These are phyloP conservation scores for Hyaloscypha finlandica DNA, from an alignment of 495 filamentous ascomycete genomes.

Conservation along the genomic window DNA sequence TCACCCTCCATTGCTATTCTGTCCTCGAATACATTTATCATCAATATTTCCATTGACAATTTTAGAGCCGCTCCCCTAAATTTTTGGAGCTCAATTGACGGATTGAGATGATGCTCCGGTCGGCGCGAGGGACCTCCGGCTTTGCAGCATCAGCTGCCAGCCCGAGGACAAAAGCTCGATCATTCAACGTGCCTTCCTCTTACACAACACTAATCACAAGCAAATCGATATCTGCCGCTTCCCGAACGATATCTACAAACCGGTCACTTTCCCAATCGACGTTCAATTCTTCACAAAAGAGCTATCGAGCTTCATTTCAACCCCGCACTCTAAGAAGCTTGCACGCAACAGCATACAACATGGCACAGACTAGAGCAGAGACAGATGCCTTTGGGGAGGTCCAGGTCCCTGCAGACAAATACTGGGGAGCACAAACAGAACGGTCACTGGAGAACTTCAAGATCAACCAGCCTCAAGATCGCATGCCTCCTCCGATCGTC, in stretches of 20 bases:
- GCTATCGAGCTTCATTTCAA: slow-evolving; percentile 18
- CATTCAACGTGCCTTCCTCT: slow-evolving; percentile 1
- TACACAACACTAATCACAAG: slow-evolving; percentile 9
- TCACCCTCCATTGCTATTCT: neutral
- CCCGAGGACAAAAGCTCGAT: slow-evolving; percentile 26
- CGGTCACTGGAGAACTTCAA: slow-evolving; percentile 95
- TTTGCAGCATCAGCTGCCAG: slow-evolving; percentile 28
- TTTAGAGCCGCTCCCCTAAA: neutral
- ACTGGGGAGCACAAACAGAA: slow-evolving; percentile 99
- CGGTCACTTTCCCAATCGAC: neutral
- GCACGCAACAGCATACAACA: slow-evolving; percentile 50
- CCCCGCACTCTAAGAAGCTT: slow-evolving; percentile 42
- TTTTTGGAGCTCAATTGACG: neutral
- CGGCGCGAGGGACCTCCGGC: slow-evolving; percentile 25
- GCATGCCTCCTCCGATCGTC: slow-evolving; percentile 92
- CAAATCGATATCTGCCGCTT: neutral
- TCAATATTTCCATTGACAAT: neutral
- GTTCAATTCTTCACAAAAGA: slow-evolving; percentile 9
- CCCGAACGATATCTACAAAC: slow-evolving; percentile 18
- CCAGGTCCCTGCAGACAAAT: slow-evolving; percentile 88
- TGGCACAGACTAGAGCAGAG: slow-evolving; percentile 72
- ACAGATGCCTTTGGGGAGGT: slow-evolving; percentile 98
- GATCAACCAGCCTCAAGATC: slow-evolving; percentile 98
- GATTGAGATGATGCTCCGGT: slow-evolving; percentile 32
- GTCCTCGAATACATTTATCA: neutral